Evolutionary conservation across 495 filamentous ascomycete genomes (phyloP).

Genomic region (Aspergillus hancockii): DNA sequence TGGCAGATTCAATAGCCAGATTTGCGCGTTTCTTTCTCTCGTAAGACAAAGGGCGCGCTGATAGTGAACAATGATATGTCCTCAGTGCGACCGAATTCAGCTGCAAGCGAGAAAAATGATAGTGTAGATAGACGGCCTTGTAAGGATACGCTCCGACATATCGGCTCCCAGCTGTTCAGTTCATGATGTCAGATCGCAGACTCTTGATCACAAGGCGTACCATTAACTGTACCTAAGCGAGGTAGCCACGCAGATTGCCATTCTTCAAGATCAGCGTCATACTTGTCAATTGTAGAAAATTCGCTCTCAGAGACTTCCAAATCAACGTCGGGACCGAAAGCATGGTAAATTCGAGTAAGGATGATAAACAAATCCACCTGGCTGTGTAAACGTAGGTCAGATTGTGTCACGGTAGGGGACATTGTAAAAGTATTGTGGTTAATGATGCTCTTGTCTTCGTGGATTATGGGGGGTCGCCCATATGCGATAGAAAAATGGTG

Average conservation of each 20-base stretch:
- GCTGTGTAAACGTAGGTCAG: conserved; percentile 54
- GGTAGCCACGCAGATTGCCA: conserved; percentile 53
- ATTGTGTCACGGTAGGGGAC: conserved; percentile 43
- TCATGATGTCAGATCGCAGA: background rate
- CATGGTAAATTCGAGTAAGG: conserved; percentile 56
- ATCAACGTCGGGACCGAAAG: conserved; percentile 60
- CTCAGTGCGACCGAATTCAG: conserved; percentile 59
- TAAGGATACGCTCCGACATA: conserved; percentile 56
- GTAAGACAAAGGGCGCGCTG: conserved; percentile 49
- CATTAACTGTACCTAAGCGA: conserved; percentile 42
- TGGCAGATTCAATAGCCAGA: conserved; percentile 55
- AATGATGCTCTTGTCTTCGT: conserved; percentile 53
- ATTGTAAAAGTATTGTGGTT: conserved; percentile 53
- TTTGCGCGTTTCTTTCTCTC: conserved; percentile 55
- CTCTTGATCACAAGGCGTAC: conserved; percentile 1
- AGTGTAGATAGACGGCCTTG: conserved; percentile 54
- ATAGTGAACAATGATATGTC: conserved; percentile 50
- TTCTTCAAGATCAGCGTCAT: conserved; percentile 43
- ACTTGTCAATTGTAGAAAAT: conserved; percentile 44
- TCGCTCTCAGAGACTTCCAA: conserved; percentile 50
- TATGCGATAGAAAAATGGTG: conserved; percentile 59
- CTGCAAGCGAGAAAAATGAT: conserved; percentile 57
- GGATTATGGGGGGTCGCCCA: conserved; percentile 55
- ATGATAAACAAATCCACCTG: conserved; percentile 62
- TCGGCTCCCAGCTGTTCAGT: conserved; percentile 42